A percentile compares a stretch with the other conserved stretches of the same genome.
Conservation (phyloP, 345 rosid genomes). For the Hibiscus mutabilis region DNA sequence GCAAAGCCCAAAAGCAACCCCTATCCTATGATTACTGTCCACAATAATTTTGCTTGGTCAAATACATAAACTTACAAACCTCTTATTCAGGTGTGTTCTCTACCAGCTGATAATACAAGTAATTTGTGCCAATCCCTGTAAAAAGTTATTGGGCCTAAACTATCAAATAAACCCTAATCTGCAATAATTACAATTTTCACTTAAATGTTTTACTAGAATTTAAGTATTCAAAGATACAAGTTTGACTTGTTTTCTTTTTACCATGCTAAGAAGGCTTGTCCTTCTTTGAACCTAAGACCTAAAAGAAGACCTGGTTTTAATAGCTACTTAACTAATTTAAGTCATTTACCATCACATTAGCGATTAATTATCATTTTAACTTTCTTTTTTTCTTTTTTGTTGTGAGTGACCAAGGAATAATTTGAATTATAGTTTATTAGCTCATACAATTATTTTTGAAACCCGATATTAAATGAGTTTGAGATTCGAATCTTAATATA, state of each 20-base stretch:
- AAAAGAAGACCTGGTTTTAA: too few species aligned
- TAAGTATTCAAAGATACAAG: not conserved
- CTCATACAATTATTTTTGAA: too few species aligned
- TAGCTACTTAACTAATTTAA: too few species aligned
- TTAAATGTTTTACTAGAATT: not conserved
- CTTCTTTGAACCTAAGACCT: too few species aligned
- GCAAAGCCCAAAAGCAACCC: not conserved
- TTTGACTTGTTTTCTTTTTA: not conserved
- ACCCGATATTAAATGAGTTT: too few species aligned
- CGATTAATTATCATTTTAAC: too few species aligned
- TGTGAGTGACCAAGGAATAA: too few species aligned
- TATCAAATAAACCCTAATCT: not conserved
- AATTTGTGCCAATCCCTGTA: not conserved
- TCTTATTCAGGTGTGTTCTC: not conserved
- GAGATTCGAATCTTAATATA: not conserved
- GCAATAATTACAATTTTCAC: not conserved
- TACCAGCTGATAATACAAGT: not conserved
- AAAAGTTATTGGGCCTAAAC: not conserved
- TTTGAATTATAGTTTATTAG: not conserved
- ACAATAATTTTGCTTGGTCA: slow-evolving; percentile 7
- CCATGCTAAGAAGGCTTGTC: too few species aligned
- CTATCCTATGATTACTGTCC: not conserved
- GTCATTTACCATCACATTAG: too few species aligned
- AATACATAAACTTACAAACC: not conserved
- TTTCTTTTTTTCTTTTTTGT: too few species aligned